These are phyloP conservation scores for Plasmodium knowlesi DNA, from an alignment of 169 alveolate species.

Conservation along the genomic window DNA sequence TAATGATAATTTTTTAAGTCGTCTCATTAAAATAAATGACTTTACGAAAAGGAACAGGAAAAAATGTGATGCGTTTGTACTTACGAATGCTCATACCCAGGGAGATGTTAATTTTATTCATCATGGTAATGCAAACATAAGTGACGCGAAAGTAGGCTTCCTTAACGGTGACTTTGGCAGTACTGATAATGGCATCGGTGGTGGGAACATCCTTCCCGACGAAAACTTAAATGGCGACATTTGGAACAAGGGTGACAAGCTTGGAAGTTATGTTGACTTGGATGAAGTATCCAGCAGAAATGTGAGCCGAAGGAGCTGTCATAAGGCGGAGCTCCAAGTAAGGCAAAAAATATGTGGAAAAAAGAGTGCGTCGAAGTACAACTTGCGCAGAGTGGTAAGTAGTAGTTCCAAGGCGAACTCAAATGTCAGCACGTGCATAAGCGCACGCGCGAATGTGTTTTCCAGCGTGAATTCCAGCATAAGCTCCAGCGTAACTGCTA, in stretches of 20 bases:
- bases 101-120: not conserved
- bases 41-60: not conserved
- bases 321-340: not conserved
- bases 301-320: not conserved
- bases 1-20: constrained; percentile 6
- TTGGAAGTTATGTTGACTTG: not conserved
- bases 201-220: not conserved
- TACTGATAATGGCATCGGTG: not conserved
- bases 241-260: not conserved
- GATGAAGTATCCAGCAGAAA: not conserved
- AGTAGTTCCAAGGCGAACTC: not conserved
- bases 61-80: not conserved
- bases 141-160: not conserved
- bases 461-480: not conserved
- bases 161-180: not conserved
- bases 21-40: constrained; percentile 13
- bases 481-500: not conserved
- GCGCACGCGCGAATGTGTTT: not conserved
- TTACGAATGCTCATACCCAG: not conserved
- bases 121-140: not conserved
- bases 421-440: not conserved
- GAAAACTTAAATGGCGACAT: not conserved
- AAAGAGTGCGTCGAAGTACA: not conserved
- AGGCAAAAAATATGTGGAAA: not conserved
- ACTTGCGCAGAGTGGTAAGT: not conserved